Conservation (phyloP, 2,329 filamentous ascomycete genomes). For the Fusarium sp. region DNA sequence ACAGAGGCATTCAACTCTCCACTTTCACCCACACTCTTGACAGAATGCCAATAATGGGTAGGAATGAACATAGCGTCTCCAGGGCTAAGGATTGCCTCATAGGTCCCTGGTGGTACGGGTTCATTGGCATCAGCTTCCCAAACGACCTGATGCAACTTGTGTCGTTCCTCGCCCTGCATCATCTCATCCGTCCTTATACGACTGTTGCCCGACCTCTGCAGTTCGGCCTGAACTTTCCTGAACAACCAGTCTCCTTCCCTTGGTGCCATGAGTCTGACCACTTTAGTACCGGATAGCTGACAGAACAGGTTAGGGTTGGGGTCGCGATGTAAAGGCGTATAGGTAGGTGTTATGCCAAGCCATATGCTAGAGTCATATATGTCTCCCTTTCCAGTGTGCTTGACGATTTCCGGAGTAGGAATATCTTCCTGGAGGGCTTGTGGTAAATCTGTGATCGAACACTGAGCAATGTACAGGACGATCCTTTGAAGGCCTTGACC, state of each 20-base stretch:
- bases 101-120: slow-evolving; percentile 48
- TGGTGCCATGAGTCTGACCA: slow-evolving; percentile 77
- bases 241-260: slow-evolving; percentile 73
- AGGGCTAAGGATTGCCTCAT: slow-evolving; percentile 67
- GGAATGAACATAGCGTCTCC: slow-evolving; percentile 60
- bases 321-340: slow-evolving; percentile 90
- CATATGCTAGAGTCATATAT: slow-evolving; percentile 90
- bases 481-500: slow-evolving; percentile 41
- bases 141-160: slow-evolving; percentile 72
- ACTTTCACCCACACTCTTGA: slow-evolving; percentile 51
- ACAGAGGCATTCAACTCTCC: slow-evolving; percentile 56
- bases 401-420: slow-evolving; percentile 73
- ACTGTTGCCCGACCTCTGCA: slow-evolving; percentile 52
- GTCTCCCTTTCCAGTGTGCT: slow-evolving; percentile 76
- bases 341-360: slow-evolving; percentile 87
- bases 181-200: slow-evolving; percentile 83
- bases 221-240: slow-evolving; percentile 58
- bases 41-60: slow-evolving; percentile 60
- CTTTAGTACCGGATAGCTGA: slow-evolving; percentile 80
- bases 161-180: slow-evolving; percentile 84
- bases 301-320: slow-evolving; percentile 94
- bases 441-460: slow-evolving; percentile 76
- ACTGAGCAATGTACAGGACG: slow-evolving; percentile 88
- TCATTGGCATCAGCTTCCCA: slow-evolving; percentile 64
- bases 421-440: slow-evolving; percentile 70